Base-by-base conservation (phyloP, 139 green algal genomes). In the Coccomyxa sp. region DNA sequence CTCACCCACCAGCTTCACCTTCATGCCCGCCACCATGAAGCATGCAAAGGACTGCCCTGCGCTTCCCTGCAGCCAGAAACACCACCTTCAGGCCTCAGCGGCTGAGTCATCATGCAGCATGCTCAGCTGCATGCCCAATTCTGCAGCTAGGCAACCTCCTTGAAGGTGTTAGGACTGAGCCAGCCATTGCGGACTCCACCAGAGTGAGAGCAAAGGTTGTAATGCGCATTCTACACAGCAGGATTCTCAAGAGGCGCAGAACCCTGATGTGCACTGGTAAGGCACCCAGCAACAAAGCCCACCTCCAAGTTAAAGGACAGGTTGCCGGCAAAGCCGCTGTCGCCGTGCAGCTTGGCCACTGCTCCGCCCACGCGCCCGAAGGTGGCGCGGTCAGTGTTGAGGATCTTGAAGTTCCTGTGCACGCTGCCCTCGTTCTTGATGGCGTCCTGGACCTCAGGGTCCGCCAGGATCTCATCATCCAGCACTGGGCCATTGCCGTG, bases 401-500 rank as follows among this genome's bases (percentile, higher is more conserved):
- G 75, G 70, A 98, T 96, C 31, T 93, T 83, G 54, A 84, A 89
- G 22, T 84, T 37, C 75, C 87, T 89, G 39, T 39, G 55, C 29
- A 94, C 76, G 41, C 18, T 82, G 76, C 83, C 84, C 58, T 89
- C 75, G 18, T 72, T 80, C 55, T 84, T 79, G 78, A 95, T 89
- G 55, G 85, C 84, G 27, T 68, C 74, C 85, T 87, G 77, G 24
- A 99, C 83, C 18, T 94, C 92, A 4, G 86, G 39, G 76, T 98
- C 92, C 0, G 87, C 89, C 44, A 99, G 89, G 73, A 99, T 92
- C 64, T 90, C 85, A 84, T 99, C 96, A 80, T 99, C 96, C 74
- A 98, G 86, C 81, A 93, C 71, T 22, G 88, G 86, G 0, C 94
- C 94, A 79, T 97, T 95, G 80, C 41, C 55, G 88, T 98, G 93